Evolutionary conservation across 768 basidiomycete species (phyloP), one percentile per base, ranked within the genome.

Genomic region (Crassisporium funariophilum): DNA sequence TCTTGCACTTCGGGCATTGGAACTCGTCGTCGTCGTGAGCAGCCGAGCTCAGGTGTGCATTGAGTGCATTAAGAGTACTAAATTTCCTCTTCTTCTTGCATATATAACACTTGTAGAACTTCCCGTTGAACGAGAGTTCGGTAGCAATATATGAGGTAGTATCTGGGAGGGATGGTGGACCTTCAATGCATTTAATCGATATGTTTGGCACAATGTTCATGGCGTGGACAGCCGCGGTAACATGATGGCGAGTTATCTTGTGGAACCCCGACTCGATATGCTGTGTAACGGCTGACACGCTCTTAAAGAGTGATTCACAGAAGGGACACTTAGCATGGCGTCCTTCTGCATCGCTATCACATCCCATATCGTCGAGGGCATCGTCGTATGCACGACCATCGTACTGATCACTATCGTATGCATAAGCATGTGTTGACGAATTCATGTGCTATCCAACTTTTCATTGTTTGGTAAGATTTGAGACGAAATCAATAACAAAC

Each of bases 221-320:
- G 1, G 54, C 41, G 34, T 68, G 64, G 22, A 71, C 61, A 4
- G 61, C 61, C 1, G 52, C 56, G 2, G 70, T 75, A 23, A 76
- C 65, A 27, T 70, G 61, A 33, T 62, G 62, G 11, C 72, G 64
- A 36, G 55, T 63, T 25, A 73, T 53, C 5, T 60, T 58, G 41
- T 64, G 58, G 40, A 68, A 68, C 1, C 70, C 73, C 3, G 65
- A 64, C 48, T 75, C 74, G 27, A 74, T 55, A 44, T 75, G 74
- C 11, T 59, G 59, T 4, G 69, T 62, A 10, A 74, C 56, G 4
- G 61, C 65, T 19, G 72, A 71, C 1, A 63, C 58, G 12, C 53
- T 53, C 25, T 64, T 66, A 54, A 70, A 72, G 15, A 34, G 49
- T 40, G 54, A 49, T 16, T 16, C 19, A 54, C 70, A 74, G 15